phyloP scores from a whole-genome alignment of 2,329 filamentous ascomycete genomes.

The Fusarium mundagurra region DNA sequence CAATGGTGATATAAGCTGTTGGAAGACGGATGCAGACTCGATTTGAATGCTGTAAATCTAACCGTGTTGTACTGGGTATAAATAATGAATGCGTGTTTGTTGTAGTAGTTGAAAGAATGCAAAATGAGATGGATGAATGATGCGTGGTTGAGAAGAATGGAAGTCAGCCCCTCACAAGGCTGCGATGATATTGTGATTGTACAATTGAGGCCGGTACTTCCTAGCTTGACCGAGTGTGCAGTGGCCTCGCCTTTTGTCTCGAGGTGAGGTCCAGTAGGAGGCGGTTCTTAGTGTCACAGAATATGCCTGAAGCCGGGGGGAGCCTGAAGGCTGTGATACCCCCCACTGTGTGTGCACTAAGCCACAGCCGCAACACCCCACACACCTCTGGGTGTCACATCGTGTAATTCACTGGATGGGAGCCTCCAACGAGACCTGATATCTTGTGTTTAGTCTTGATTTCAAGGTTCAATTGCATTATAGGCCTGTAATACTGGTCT shows the following conservation, averaged over 20 bases:
- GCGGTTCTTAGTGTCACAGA: conserved; percentile 23
- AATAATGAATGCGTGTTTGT: not conserved
- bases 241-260: conserved; percentile 25
- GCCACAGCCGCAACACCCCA: conserved; percentile 40
- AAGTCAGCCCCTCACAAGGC: conserved; percentile 24
- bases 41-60: not conserved
- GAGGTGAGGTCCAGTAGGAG: conserved; percentile 9
- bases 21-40: not conserved
- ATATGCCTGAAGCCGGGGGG: conserved; percentile 8
- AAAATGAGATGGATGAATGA: not conserved
- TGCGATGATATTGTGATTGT: conserved; percentile 1
- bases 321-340: conserved; percentile 25
- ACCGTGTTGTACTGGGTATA: not conserved
- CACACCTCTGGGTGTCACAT: conserved; percentile 10
- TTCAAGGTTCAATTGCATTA: not conserved
- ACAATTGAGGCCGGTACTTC: conserved; percentile 10
- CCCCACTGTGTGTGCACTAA: conserved; percentile 34
- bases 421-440: not conserved
- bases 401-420: not conserved
- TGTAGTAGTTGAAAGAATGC: conserved; percentile 4
- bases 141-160: conserved; percentile 4
- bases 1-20: not conserved
- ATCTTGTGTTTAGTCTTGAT: not conserved
- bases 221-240: not conserved
- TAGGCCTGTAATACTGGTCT: no score